A percentile compares a stretch with the other conserved stretches of the same genome.
These are phyloP conservation scores for Psilocybe cubensis DNA, from an alignment of 768 basidiomycete species.

Conservation along the genomic window DNA sequence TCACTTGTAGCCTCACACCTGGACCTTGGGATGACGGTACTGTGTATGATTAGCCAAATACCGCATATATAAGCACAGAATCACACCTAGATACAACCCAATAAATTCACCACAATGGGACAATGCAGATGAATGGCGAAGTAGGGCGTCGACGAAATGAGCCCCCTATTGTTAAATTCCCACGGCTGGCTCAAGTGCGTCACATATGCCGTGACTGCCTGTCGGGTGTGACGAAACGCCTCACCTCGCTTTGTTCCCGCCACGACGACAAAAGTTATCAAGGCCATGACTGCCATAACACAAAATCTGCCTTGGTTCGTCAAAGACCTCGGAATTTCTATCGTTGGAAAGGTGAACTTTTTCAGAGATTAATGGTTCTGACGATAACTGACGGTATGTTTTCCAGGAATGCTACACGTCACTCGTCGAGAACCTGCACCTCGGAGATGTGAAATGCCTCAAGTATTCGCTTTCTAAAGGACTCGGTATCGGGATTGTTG, in stretches of 20 bases:
- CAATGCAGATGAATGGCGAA: no score
- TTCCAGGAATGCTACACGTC: conserved; percentile 86
- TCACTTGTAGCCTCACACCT: no score
- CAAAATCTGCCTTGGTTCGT: conserved; percentile 87
- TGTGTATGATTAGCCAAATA: no score
- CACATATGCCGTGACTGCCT: background rate
- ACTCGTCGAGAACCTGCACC: conserved; percentile 83
- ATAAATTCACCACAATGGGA: no score
- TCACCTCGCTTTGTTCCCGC: background rate
- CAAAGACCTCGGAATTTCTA: conserved; percentile 76
- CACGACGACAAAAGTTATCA: background rate
- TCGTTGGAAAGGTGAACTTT: conserved; percentile 74
- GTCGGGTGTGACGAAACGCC: background rate
- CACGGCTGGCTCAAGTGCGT: background rate
- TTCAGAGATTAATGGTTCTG: background rate
- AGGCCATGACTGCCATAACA: conserved; percentile 84
- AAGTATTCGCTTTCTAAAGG: conserved; percentile 93
- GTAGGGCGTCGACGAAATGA: no score
- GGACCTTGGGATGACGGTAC: no score
- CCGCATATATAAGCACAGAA: no score
- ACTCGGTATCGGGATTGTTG: conserved; percentile 89
- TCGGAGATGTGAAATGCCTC: conserved; percentile 79
- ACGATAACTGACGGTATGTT: background rate
- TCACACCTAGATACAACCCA: no score
- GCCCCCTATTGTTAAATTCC: no score